These are phyloP conservation scores for Oleoguttula mirabilis DNA, from an alignment of 495 filamentous ascomycete genomes.

Conservation along the genomic window DNA sequence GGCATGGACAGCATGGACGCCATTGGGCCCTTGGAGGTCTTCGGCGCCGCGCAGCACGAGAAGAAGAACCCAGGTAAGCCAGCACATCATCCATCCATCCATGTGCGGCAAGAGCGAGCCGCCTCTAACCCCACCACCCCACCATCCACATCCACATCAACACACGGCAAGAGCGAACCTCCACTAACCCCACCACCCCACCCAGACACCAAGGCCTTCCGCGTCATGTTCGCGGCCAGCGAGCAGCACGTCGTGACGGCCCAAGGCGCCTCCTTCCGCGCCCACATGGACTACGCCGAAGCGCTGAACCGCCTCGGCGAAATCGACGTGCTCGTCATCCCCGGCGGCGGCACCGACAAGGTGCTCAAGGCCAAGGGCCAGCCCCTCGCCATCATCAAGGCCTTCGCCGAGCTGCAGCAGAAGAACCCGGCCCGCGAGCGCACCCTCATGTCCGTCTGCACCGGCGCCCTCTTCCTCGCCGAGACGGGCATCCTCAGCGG, in stretches of 20 bases:
- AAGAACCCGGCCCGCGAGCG: constrained; percentile 57
- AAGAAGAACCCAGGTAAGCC: constrained; percentile 45
- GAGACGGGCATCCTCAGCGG: constrained; percentile 59
- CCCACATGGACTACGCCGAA: constrained; percentile 44
- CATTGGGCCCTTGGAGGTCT: constrained; percentile 53
- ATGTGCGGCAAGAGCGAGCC: not conserved
- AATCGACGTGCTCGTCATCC: constrained; percentile 59
- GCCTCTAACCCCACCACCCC: too few relatives aligned
- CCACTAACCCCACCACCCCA: constrained; percentile 5
- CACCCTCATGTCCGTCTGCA: constrained; percentile 63
- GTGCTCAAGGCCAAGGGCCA: constrained; percentile 47
- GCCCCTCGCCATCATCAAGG: constrained; percentile 50
- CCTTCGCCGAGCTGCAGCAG: constrained; percentile 55
- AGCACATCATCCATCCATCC: not conserved
- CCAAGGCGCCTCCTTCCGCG: constrained; percentile 35
- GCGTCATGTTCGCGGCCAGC: constrained; percentile 31
- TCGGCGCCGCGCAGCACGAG: constrained; percentile 47
- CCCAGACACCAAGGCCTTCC: constrained; percentile 36
- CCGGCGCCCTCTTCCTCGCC: constrained; percentile 60
- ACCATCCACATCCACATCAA: too few relatives aligned
- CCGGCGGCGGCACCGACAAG: constrained; percentile 46
- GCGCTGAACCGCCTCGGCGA: constrained; percentile 51
- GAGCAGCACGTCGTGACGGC: constrained; percentile 27
- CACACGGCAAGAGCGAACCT: too few relatives aligned
- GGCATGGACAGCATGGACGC: constrained; percentile 51